A percentile compares a stretch with the other conserved stretches of the same genome.
Evolutionary conservation across 352 stramenopile genomes (phyloP).

Genomic region (Nothophytophthora sp.): DNA sequence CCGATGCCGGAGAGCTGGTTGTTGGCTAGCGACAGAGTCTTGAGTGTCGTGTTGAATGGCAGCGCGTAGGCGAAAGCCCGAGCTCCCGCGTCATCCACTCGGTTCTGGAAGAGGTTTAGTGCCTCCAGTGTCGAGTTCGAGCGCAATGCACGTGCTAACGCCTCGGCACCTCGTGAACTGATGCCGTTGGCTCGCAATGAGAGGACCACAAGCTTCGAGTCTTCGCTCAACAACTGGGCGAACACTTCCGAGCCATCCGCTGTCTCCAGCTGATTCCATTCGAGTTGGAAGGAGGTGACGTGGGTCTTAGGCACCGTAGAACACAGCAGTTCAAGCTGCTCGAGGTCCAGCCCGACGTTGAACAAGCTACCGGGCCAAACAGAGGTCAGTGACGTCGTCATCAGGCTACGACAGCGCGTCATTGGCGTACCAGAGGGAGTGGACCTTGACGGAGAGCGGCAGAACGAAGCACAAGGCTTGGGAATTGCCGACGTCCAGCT

Average conservation of each 20-base stretch:
- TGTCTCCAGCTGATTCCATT: conserved; percentile 62
- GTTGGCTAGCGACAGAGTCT: conserved; percentile 69
- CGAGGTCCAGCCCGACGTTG: conserved; percentile 48
- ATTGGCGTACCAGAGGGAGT: conserved; percentile 50
- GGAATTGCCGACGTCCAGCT: conserved; percentile 61
- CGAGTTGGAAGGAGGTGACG: conserved; percentile 59
- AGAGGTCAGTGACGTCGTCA: too few relatives aligned
- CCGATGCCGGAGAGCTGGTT: conserved; percentile 48
- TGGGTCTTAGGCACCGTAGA: conserved; percentile 47
- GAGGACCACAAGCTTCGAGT: conserved; percentile 48
- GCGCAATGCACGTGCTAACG: conserved; percentile 41
- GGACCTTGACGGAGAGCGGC: conserved; percentile 38
- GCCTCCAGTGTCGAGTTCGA: conserved; percentile 52
- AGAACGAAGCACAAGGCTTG: conserved; percentile 59
- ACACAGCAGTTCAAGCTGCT: conserved; percentile 57
- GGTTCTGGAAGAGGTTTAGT: conserved; percentile 78
- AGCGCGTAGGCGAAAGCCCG: conserved; percentile 57
- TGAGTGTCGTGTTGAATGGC: conserved; percentile 55
- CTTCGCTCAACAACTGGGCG: conserved; percentile 34
- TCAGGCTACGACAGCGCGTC: neutral
- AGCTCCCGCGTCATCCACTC: conserved; percentile 52
- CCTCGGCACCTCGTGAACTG: conserved; percentile 26
- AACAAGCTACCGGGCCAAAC: too few relatives aligned
- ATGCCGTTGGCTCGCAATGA: conserved; percentile 74
- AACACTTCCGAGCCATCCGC: conserved; percentile 28